Conservation (phyloP, 2,329 filamentous ascomycete species). For the Hansfordia pulvinata region DNA sequence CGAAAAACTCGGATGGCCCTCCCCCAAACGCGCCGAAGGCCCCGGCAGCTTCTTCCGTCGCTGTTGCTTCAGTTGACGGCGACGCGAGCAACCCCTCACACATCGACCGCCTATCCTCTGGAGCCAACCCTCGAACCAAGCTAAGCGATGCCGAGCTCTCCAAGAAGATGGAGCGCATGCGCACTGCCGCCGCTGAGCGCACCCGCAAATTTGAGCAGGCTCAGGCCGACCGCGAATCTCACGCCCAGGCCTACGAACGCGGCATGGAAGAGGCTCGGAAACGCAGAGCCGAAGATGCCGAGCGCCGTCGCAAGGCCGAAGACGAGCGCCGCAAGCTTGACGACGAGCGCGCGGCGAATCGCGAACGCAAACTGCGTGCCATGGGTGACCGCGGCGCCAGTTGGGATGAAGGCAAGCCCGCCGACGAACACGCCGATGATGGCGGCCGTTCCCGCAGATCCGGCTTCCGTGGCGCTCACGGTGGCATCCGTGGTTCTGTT, state of each 20-base stretch:
- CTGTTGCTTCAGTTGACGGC: too few relatives aligned
- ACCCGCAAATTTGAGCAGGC: conserved; percentile 44
- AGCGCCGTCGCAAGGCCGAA: conserved; percentile 34
- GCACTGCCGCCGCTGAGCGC: conserved; percentile 42
- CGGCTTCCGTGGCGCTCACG: conserved; percentile 24
- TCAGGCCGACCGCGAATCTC: conserved; percentile 40
- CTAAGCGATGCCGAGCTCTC: conserved; percentile 45
- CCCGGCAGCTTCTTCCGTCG: too few relatives aligned
- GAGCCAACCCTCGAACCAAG: conserved; percentile 45
- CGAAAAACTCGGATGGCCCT: too few relatives aligned
- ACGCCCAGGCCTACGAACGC: conserved; percentile 38
- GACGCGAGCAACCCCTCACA: conserved; percentile 19
- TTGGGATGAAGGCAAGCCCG: conserved; percentile 46
- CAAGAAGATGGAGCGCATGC: conserved; percentile 47
- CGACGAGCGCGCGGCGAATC: conserved; percentile 45
- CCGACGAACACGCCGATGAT: conserved; percentile 26
- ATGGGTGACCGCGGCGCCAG: conserved; percentile 35
- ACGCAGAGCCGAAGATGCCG: conserved; percentile 36
- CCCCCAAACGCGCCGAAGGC: too few relatives aligned
- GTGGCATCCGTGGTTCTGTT: conserved; percentile 27
- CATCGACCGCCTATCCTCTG: conserved; percentile 33
- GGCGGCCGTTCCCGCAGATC: conserved; percentile 7
- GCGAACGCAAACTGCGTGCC: conserved; percentile 46
- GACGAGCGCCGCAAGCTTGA: conserved; percentile 38
- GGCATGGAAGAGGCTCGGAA: conserved; percentile 41